Evolutionary conservation across 2,329 filamentous ascomycete genomes (phyloP).

Genomic region (Xylaria sp.): DNA sequence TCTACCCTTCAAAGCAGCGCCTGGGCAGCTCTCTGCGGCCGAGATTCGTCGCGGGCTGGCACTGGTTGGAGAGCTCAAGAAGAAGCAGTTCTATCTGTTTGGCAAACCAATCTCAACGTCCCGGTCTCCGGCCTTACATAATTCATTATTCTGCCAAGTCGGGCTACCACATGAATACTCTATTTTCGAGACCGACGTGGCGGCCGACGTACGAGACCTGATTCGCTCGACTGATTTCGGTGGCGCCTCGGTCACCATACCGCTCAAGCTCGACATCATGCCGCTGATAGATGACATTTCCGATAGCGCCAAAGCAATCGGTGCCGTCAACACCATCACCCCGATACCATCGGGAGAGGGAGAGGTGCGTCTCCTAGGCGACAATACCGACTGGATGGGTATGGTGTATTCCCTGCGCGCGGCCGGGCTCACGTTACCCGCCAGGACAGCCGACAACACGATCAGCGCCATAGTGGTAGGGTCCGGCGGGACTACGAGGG

Average conservation of each 20-base stretch:
- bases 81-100: conserved; percentile 83
- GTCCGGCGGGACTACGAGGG: conserved; percentile 88
- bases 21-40: conserved; percentile 86
- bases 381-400: conserved; percentile 95
- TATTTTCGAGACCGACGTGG: conserved; percentile 73
- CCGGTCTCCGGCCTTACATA: conserved; percentile 88
- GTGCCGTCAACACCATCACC: conserved; percentile 93
- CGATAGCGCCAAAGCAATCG: conserved; percentile 79
- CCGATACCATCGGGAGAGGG: conserved; percentile 54
- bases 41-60: conserved; percentile 83
- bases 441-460: conserved; percentile 38
- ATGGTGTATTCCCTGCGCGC: conserved; percentile 81
- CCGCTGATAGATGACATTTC: conserved; percentile 79
- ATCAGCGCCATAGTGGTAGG: conserved; percentile 81
- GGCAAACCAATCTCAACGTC: conserved; percentile 84
- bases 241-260: conserved; percentile 94
- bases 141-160: conserved; percentile 74
- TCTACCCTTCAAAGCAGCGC: conserved; percentile 91
- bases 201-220: conserved; percentile 63
- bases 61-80: conserved; percentile 77
- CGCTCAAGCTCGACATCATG: conserved; percentile 89
- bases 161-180: conserved; percentile 87
- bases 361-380: conserved; percentile 69
- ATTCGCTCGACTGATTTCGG: conserved; percentile 80
- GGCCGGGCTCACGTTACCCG: conserved; percentile 61